A percentile compares a stretch with the other conserved stretches of the same genome.
These are phyloP conservation scores for Actinidia chinensis DNA, from an alignment of 179 eudicot genomes.

Conservation along the genomic window DNA sequence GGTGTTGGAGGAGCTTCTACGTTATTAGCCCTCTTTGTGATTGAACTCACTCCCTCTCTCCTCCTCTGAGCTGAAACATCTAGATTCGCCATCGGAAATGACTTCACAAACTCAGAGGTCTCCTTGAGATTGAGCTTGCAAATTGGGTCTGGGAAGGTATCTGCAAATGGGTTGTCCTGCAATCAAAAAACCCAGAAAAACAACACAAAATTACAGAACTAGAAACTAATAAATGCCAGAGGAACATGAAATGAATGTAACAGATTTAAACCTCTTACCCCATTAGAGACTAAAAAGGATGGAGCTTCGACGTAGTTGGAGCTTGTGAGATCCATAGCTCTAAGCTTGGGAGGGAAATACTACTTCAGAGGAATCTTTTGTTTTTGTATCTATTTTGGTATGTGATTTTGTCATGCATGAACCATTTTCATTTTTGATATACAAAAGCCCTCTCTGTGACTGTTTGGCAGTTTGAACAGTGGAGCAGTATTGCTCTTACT, in stretches of 20 bases:
- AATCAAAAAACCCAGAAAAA: constrained; percentile 21
- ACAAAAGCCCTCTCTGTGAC: constrained; percentile 2
- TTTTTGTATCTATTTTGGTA: constrained; percentile 1
- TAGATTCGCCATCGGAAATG: constrained; percentile 54
- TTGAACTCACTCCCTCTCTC: constrained; percentile 20
- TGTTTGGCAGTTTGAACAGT: constrained; percentile 9
- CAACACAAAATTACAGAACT: constrained; percentile 9
- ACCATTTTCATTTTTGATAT: background rate
- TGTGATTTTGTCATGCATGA: constrained; percentile 11
- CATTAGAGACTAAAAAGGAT: constrained; percentile 39
- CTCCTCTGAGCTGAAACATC: constrained; percentile 28
- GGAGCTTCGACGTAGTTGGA: constrained; percentile 48
- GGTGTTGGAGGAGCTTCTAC: constrained; percentile 72
- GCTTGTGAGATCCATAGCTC: constrained; percentile 49
- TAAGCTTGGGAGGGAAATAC: constrained; percentile 14
- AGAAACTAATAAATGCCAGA: constrained; percentile 2
- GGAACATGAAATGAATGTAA: background rate
- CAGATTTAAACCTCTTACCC: constrained; percentile 24
- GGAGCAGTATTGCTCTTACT: constrained; percentile 1
- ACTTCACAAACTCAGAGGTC: constrained; percentile 67
- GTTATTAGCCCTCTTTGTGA: constrained; percentile 25
- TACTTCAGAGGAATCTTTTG: constrained; percentile 1
- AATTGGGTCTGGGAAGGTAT: constrained; percentile 49
- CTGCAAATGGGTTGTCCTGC: constrained; percentile 39
- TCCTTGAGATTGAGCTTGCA: constrained; percentile 67